Percentiles rank a stretch among this genome's conserved stretches.
These are phyloP conservation scores for Dunaliella primolecta DNA, from an alignment of 139 green algal species.

Conservation along the genomic window DNA sequence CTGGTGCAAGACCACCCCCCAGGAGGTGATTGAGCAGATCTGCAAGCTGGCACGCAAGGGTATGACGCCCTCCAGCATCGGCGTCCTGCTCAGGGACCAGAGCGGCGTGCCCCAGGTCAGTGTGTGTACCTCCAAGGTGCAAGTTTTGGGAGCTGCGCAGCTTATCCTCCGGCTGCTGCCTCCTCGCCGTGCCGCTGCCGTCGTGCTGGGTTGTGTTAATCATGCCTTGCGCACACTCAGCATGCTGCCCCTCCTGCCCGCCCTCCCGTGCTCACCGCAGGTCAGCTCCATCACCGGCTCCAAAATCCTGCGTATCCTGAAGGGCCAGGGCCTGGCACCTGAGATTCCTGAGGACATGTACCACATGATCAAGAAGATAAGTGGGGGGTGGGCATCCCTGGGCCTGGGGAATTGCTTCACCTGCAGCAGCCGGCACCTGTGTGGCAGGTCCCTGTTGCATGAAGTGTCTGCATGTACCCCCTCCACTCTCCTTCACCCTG, in stretches of 20 bases:
- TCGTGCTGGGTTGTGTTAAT: background rate
- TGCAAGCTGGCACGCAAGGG: conserved; percentile 98
- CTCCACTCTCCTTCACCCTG: too few species aligned
- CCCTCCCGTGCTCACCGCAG: conserved; percentile 44
- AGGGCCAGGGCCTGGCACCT: conserved; percentile 82
- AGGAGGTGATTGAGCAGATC: conserved; percentile 82
- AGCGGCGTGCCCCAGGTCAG: conserved; percentile 84
- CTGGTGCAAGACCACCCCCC: conserved; percentile 54
- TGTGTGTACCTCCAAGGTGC: too few species aligned
- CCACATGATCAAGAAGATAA: conserved; percentile 98
- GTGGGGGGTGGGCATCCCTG: conserved; percentile 11
- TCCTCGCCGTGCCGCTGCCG: background rate
- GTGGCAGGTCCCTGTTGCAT: background rate
- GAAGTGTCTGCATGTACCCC: background rate
- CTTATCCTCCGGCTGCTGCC: background rate
- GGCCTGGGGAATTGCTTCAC: background rate
- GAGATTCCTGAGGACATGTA: conserved; percentile 99
- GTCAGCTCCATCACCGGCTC: conserved; percentile 85
- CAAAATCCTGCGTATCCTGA: conserved; percentile 99
- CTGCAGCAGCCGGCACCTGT: background rate
- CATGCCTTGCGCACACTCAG: too few species aligned
- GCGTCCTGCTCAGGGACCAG: conserved; percentile 92
- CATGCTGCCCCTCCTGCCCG: background rate
- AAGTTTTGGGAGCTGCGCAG: background rate
- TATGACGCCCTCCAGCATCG: conserved; percentile 95